These are phyloP conservation scores for Conoideocrella luteorostrata DNA, from an alignment of 2,329 filamentous ascomycete species.

Conservation along the genomic window DNA sequence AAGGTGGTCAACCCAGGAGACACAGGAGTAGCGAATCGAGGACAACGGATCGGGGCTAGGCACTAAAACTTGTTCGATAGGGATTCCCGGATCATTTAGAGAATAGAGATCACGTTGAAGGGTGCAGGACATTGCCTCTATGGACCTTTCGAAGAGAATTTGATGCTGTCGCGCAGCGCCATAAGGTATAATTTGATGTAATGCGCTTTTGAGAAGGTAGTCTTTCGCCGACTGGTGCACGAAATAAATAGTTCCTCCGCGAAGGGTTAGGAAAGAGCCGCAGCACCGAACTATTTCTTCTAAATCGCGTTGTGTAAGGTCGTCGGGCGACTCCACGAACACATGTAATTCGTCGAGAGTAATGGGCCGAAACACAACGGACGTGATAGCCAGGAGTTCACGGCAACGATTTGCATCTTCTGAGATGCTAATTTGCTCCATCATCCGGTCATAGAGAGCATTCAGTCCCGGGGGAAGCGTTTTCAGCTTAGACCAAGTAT, in stretches of 20 bases:
- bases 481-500: background rate
- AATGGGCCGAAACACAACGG: conserved; percentile 29
- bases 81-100: conserved; percentile 15
- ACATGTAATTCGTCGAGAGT: conserved; percentile 25
- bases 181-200: conserved; percentile 11
- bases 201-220: conserved; percentile 24
- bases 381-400: conserved; percentile 25
- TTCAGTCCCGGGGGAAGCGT: conserved; percentile 30
- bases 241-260: background rate
- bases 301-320: background rate
- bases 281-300: background rate
- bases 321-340: conserved; percentile 13
- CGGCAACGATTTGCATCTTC: conserved; percentile 23
- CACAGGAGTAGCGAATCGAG: conserved; percentile 11
- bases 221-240: conserved; percentile 34
- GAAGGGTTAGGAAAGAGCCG: background rate
- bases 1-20: conserved; percentile 17
- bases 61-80: conserved; percentile 7
- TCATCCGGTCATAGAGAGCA: conserved; percentile 31
- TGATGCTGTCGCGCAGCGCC: conserved; percentile 21
- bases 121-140: conserved; percentile 20
- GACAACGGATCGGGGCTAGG: conserved; percentile 14
- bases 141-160: conserved; percentile 26
- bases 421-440: conserved; percentile 22
- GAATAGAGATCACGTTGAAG: conserved; percentile 30